A percentile compares a stretch with the other conserved stretches of the same genome.
Evolutionary conservation across 495 filamentous ascomycete genomes (phyloP).

Genomic region (Acidiella bohemica): DNA sequence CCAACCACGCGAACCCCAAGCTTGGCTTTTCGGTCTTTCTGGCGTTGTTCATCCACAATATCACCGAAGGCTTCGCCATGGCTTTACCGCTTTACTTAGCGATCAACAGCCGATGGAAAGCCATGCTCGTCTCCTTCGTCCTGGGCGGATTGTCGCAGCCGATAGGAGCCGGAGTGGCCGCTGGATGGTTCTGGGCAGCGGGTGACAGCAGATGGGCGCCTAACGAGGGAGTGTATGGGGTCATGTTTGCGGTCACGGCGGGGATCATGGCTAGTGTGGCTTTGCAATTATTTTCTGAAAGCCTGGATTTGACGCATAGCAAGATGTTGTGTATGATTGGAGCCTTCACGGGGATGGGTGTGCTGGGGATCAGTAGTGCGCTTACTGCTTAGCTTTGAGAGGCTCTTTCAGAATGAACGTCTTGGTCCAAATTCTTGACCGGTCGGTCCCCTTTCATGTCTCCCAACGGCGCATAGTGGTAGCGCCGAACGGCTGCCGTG

Average conservation of each 20-base stretch:
- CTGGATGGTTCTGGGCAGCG: conserved; percentile 58
- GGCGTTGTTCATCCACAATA: conserved; percentile 94
- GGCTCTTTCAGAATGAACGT: too few species aligned
- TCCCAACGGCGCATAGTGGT: too few species aligned
- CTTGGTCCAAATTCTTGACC: too few species aligned
- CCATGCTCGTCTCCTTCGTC: conserved; percentile 71
- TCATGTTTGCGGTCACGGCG: conserved; percentile 77
- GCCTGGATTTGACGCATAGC: conserved; percentile 66
- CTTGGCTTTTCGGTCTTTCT: conserved; percentile 87
- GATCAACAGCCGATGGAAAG: conserved; percentile 55
- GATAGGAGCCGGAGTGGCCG: conserved; percentile 69
- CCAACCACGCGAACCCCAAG: conserved; percentile 82
- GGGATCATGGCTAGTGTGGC: conserved; percentile 93
- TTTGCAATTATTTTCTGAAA: conserved; percentile 78
- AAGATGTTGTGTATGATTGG: conserved; percentile 66
- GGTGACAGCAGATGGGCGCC: conserved; percentile 27
- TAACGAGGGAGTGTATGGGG: conserved; percentile 64
- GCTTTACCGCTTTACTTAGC: conserved; percentile 84
- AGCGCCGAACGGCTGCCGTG: too few species aligned
- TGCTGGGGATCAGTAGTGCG: conserved; percentile 78
- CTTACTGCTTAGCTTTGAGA: conserved; percentile 63
- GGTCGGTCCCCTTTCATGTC: too few species aligned
- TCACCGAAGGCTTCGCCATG: conserved; percentile 91
- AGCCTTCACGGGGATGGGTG: conserved; percentile 78
- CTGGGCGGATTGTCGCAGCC: conserved; percentile 82